phyloP scores from a whole-genome alignment of 2,329 filamentous ascomycete species.

The Verticillium albo-atrum region DNA sequence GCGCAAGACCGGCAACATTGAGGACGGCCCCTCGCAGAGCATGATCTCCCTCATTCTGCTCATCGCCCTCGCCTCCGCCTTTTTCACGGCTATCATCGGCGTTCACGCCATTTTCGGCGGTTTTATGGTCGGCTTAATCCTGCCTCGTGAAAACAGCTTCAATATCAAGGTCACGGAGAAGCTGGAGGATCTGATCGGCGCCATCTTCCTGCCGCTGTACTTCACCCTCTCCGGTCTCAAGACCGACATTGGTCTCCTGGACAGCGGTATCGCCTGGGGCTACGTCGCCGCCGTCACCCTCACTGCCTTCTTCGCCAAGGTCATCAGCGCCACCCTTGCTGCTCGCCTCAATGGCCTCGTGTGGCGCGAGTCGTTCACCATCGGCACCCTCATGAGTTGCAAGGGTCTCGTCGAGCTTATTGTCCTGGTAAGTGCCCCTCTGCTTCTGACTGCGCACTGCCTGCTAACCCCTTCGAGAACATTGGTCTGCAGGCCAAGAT shows the following conservation, averaged over 20 bases:
- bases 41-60: conserved; percentile 80
- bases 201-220: conserved; percentile 80
- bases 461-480: conserved; percentile 24
- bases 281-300: conserved; percentile 78
- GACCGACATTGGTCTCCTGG: conserved; percentile 72
- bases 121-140: conserved; percentile 84
- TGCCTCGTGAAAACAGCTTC: conserved; percentile 84
- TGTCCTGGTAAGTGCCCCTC: conserved; percentile 43
- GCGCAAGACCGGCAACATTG: conserved; percentile 67
- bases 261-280: conserved; percentile 72
- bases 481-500: conserved; percentile 73
- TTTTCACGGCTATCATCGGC: conserved; percentile 86
- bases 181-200: conserved; percentile 83
- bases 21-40: conserved; percentile 82
- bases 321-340: conserved; percentile 68
- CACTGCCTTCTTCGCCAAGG: conserved; percentile 73
- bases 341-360: conserved; percentile 66
- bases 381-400: conserved; percentile 82
- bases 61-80: conserved; percentile 72
- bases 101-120: conserved; percentile 93
- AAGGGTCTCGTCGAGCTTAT: conserved; percentile 84
- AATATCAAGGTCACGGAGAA: conserved; percentile 90
- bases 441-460: conserved; percentile 36
- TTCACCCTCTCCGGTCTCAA: conserved; percentile 78
- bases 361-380: conserved; percentile 77